These are phyloP conservation scores for Pisolithus albus DNA, from an alignment of 768 basidiomycete genomes.

Conservation along the genomic window DNA sequence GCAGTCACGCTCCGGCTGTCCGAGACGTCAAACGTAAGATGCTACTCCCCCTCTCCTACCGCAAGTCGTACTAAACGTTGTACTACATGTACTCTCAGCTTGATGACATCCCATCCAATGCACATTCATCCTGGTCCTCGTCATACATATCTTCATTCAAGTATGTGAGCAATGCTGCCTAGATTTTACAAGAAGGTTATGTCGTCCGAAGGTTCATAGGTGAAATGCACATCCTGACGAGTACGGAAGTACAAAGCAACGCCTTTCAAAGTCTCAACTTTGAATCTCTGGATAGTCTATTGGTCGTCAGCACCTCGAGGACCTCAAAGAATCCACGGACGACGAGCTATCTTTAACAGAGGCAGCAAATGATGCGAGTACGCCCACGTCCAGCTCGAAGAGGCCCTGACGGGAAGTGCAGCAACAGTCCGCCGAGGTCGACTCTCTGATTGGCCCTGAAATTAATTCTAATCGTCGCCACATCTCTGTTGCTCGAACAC, in stretches of 20 bases:
- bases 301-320: constrained; percentile 19
- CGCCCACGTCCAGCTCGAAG: not conserved
- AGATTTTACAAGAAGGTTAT: constrained; percentile 28
- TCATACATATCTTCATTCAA: constrained; percentile 19
- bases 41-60: too few species aligned
- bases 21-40: not conserved
- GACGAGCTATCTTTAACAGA: constrained; percentile 30
- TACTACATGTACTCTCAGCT: constrained; percentile 8
- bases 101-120: constrained; percentile 23
- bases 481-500: constrained; percentile 18
- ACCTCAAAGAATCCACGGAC: constrained; percentile 37
- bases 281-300: constrained; percentile 33
- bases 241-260: constrained; percentile 5
- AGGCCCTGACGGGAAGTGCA: not conserved
- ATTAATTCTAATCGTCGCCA: constrained; percentile 24
- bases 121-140: constrained; percentile 17
- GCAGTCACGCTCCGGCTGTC: not conserved
- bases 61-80: too few species aligned
- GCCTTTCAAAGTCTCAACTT: constrained; percentile 27
- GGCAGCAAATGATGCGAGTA: constrained; percentile 27
- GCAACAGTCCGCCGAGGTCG: not conserved
- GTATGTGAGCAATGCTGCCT: constrained; percentile 8
- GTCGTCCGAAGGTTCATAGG: not conserved
- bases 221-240: not conserved
- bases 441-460: not conserved